Base-by-base conservation (phyloP, 805 yeast genomes). In the Wickerhamomyces chaumierensis region DNA sequence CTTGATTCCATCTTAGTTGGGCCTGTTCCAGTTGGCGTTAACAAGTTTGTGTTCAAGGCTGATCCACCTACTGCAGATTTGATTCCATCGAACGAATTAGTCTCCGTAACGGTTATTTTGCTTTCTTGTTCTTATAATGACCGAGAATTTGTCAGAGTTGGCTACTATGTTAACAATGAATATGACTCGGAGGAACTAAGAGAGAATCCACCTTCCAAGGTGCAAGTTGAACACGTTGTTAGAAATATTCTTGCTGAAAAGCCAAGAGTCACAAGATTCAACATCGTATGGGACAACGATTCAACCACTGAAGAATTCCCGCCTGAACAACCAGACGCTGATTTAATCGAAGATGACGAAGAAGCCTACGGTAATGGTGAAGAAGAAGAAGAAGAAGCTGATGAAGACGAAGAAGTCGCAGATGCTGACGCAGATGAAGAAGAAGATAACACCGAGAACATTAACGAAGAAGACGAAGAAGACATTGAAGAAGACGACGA, bases 21-120 rank as follows among this genome's bases (percentile, higher is more conserved):
- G 0, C 99, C 99, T 0, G 95, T 92, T 2, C 99, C 98, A 0
- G 95, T 92, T 2, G 99, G 99, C 1, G 78, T 90, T 32, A 92
- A 92, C 56, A 87, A 90, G 60, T 92, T 92, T 52, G 71, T 88
- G 11, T 82, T 92, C 58, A 76, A 84, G 16, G 96, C 97, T 0
- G 97, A 94, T 52, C 95, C 99, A 0, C 99, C 99, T 1, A 78
- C 90, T 1, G 94, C 96, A 0, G 97, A 90, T 49, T 62, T 88
- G 48, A 92, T 92, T 47, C 99, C 99, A 0, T 96, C 96, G 3
- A 80, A 86, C 48, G 98, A 92, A 57, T 69, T 92, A 45, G 96
- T 92, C 13, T 78, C 90, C 44, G 97, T 92, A 33, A 92, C 99
- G 0, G 98, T 92, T 23, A 88, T 92, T 41, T 64, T 92, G 40